Evolutionary conservation across 495 filamentous ascomycete genomes (phyloP), one percentile per base, ranked within the genome.

Genomic region (Annulohypoxylon maeteangense): DNA sequence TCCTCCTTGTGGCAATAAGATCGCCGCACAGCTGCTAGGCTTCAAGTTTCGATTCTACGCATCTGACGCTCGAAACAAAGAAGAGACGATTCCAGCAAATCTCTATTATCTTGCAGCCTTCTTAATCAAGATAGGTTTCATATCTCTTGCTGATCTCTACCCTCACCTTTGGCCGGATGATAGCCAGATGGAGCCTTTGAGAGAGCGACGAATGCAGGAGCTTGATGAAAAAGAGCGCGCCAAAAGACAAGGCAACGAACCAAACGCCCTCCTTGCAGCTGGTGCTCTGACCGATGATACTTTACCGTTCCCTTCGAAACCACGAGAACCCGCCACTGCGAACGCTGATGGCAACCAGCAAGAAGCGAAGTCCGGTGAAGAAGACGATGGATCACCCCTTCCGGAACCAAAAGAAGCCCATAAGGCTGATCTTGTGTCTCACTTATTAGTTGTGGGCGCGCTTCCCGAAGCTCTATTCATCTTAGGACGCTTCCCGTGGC

Each of bases 31-130:
- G 76, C 86, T 99, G 27, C 88, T 99, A 25, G 96, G 96, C 7
- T 98, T 99, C 86, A 99, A 99, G 78, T 87, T 99, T 50, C 92
- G 93, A 29, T 98, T 97, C 81, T 99, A 99, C 75, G 85, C 88
- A 29, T 92, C 91, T 6, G 83, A 87, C 7, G 92, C 92, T 32
- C 87, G 93, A 34, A 85, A 86, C 5, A 54, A 71, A n/a, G 76
- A 79, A 3, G 94, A 96, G 70, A 80, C 86, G 10, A 82, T 98
- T 4, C 95, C 96, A 0, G 90, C 94, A 47, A 98, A 98, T 73
- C 86, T 99, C 11, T 92, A 98, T 50, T 94, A 93, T 66, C 88
- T 98, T 6, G 89, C 93, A 1, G 93, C 96, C 0, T 82, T 98
- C 25, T 87, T 99, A 40, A 97, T 99, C 80, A 98, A 98, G 79